Evolutionary conservation across 2,329 filamentous ascomycete species (phyloP).

Genomic region (Ophiostoma perfectum): DNA sequence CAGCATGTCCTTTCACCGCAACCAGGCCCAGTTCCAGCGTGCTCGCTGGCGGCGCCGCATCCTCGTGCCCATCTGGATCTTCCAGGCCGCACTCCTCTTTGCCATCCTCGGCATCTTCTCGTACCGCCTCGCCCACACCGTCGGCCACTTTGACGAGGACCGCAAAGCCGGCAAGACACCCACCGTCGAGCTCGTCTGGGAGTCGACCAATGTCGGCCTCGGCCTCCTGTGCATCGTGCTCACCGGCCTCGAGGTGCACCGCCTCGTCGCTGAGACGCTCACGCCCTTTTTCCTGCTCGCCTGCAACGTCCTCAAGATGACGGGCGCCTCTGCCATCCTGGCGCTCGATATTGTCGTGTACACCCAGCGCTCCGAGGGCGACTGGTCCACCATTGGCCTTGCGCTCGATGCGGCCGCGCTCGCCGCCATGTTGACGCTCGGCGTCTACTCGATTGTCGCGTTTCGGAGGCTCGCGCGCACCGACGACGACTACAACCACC

Average conservation of each 20-base stretch:
- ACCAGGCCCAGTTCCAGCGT: slow-evolving; percentile 49
- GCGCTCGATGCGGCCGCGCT: slow-evolving; percentile 45
- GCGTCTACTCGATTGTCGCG: slow-evolving; percentile 43
- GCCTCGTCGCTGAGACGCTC: slow-evolving; percentile 42
- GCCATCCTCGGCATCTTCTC: slow-evolving; percentile 48
- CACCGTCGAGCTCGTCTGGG: slow-evolving; percentile 49
- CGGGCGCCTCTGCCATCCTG: slow-evolving; percentile 43
- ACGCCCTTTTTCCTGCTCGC: slow-evolving; percentile 52
- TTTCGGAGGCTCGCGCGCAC: slow-evolving; percentile 43
- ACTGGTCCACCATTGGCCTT: slow-evolving; percentile 47
- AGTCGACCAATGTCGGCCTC: slow-evolving; percentile 47
- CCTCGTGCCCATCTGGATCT: slow-evolving; percentile 46
- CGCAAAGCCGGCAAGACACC: slow-evolving; percentile 38
- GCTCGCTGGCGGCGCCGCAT: slow-evolving; percentile 47
- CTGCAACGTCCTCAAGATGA: slow-evolving; percentile 46
- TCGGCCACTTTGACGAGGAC: slow-evolving; percentile 40
- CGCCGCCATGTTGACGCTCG: slow-evolving; percentile 41
- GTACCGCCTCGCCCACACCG: slow-evolving; percentile 47
- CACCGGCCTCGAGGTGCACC: slow-evolving; percentile 40
- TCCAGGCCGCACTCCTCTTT: slow-evolving; percentile 44
- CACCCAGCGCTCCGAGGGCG: slow-evolving; percentile 39
- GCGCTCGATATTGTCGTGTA: slow-evolving; percentile 50
- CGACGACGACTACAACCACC: slow-evolving; percentile 44
- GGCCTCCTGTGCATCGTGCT: slow-evolving; percentile 43
- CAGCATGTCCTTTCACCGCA: slow-evolving; percentile 36